These are phyloP conservation scores for Myochromella boudieri DNA, from an alignment of 768 basidiomycete species.

Conservation along the genomic window DNA sequence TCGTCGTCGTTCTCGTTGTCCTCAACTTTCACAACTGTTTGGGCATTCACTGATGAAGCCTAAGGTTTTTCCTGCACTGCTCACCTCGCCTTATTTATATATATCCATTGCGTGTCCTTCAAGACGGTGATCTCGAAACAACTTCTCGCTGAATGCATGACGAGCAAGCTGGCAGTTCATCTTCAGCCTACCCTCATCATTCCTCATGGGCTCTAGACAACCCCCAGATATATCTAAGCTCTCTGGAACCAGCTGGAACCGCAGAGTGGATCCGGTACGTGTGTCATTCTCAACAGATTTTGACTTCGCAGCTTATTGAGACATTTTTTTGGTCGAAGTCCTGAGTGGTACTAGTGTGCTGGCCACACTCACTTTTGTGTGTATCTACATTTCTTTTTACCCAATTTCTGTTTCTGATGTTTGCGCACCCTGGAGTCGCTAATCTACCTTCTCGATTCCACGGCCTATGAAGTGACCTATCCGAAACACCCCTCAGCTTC, in stretches of 20 bases:
- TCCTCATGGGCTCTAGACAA: constrained; percentile 68
- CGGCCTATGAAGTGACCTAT: constrained; percentile 62
- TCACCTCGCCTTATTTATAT: too few species aligned
- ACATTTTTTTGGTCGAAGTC: constrained; percentile 65
- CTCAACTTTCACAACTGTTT: too few species aligned
- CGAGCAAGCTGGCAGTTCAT: too few species aligned
- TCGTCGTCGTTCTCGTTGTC: too few species aligned
- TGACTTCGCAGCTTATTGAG: constrained; percentile 86
- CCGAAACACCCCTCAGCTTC: constrained; percentile 62
- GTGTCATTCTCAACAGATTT: constrained; percentile 62
- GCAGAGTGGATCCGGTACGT: constrained; percentile 62
- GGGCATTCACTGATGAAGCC: too few species aligned
- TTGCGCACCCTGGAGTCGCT: constrained; percentile 38
- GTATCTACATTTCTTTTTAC: constrained; percentile 23
- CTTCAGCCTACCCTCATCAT: constrained; percentile 73
- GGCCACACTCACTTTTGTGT: constrained; percentile 74
- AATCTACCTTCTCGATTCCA: constrained; percentile 72
- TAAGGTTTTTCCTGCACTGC: too few species aligned
- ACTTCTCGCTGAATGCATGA: constrained; percentile 27
- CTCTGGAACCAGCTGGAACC: constrained; percentile 58
- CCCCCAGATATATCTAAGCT: constrained; percentile 67
- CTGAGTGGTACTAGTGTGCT: constrained; percentile 72
- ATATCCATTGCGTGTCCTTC: too few species aligned
- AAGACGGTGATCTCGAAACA: too few species aligned
- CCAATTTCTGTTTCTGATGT: background rate